These are phyloP conservation scores for Jatropha podagrica DNA, from an alignment of 441 rosid species.

Conservation along the genomic window DNA sequence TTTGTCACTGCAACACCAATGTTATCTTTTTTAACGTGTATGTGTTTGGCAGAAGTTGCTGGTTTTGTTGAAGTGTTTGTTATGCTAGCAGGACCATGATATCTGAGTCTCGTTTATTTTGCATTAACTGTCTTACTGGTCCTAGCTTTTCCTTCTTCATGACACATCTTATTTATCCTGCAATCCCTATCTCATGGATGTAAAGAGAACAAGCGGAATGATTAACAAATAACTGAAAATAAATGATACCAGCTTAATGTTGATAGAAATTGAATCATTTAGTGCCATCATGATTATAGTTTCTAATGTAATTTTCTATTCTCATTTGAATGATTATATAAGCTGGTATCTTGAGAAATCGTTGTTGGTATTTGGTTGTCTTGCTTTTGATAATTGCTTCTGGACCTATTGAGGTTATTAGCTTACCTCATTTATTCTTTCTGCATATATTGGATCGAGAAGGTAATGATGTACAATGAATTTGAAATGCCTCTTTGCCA, in stretches of 20 bases:
- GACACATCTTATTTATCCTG: too few species aligned
- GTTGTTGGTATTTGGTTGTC: neutral
- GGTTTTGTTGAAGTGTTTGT: neutral
- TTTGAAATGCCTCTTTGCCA: neutral
- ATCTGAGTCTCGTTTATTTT: neutral
- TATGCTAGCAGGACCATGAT: neutral
- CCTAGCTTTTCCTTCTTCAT: neutral
- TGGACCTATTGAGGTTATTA: neutral
- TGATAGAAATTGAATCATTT: too few species aligned
- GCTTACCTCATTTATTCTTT: neutral
- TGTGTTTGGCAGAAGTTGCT: neutral
- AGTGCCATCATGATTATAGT: too few species aligned
- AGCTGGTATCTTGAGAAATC: too few species aligned
- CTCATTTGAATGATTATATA: too few species aligned
- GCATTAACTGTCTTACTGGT: neutral
- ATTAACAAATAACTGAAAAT: too few species aligned
- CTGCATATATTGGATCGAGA: neutral
- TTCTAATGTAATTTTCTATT: too few species aligned
- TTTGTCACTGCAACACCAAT: neutral
- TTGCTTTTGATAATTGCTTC: too few species aligned
- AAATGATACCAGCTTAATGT: too few species aligned
- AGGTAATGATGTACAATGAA: neutral
- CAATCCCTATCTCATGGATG: neutral
- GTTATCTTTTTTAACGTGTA: neutral
- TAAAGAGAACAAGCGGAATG: neutral